Evolutionary conservation across 495 filamentous ascomycete genomes (phyloP).

Genomic region (Chaetomidium leptoderma): DNA sequence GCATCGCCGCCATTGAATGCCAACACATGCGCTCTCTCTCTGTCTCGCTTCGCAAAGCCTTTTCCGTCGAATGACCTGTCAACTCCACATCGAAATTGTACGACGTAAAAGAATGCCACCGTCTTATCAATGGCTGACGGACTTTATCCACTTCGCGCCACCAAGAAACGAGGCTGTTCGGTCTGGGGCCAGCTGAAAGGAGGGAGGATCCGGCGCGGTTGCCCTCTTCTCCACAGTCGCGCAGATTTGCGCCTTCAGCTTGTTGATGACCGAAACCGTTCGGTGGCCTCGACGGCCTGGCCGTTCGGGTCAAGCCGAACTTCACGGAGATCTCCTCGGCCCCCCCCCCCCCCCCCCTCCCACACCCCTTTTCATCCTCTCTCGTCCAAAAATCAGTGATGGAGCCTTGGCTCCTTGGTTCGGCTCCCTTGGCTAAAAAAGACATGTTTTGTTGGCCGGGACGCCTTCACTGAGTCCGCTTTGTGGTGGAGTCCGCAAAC

Average conservation of each 20-base stretch:
- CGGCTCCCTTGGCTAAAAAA: no score
- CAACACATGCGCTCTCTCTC: neutral
- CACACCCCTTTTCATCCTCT: neutral
- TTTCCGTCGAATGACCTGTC: conserved; percentile 12
- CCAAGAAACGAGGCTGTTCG: neutral
- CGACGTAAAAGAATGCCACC: neutral
- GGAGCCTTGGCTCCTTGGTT: no score
- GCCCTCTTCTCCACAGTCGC: neutral
- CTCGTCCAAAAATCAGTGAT: neutral
- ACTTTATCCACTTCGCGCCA: conserved; percentile 16
- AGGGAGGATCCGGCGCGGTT: neutral
- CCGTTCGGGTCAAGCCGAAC: neutral
- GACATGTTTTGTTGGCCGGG: no score
- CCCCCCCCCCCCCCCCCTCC: neutral
- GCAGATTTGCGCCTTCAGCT: no score
- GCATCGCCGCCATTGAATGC: conserved; percentile 2
- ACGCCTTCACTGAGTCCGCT: neutral
- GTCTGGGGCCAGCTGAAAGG: neutral
- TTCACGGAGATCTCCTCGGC: conserved; percentile 1
- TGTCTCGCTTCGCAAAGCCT: neutral
- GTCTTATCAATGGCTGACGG: neutral
- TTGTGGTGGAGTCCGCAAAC: neutral
- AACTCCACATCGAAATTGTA: conserved; percentile 6
- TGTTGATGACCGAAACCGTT: no score
- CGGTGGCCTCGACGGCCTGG: neutral